Evolutionary conservation across 2,329 filamentous ascomycete genomes (phyloP).

Genomic region (Aspergillus ustus): DNA sequence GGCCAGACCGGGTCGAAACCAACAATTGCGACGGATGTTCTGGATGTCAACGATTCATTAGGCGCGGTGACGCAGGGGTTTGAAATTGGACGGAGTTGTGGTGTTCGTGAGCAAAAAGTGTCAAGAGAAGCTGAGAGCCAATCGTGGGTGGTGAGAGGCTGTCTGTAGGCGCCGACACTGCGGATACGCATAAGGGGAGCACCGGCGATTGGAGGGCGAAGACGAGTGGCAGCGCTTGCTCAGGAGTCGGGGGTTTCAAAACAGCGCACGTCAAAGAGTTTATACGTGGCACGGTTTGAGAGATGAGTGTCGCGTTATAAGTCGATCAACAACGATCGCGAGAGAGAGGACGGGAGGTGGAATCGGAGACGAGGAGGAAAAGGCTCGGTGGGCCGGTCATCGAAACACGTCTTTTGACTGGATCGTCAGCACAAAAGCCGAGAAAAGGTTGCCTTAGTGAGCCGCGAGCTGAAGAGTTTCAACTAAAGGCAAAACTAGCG

Average conservation of each 20-base stretch:
- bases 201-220: constrained; percentile 18
- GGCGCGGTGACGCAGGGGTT: constrained; percentile 24
- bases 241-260: constrained; percentile 20
- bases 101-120: constrained; percentile 16
- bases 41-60: constrained; percentile 28
- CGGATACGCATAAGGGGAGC: constrained; percentile 19
- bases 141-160: constrained; percentile 18
- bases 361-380: constrained; percentile 8
- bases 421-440: background rate
- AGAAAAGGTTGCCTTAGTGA: background rate
- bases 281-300: constrained; percentile 21
- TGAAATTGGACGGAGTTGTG: constrained; percentile 24
- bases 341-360: constrained; percentile 1
- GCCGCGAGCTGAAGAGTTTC: background rate
- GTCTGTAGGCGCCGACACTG: constrained; percentile 29
- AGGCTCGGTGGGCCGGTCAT: constrained; percentile 7
- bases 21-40: constrained; percentile 14
- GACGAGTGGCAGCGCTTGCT: constrained; percentile 26
- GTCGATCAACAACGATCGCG: constrained; percentile 5
- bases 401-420: constrained; percentile 1
- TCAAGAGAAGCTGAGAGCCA: constrained; percentile 20
- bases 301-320: constrained; percentile 15
- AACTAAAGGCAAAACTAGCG: constrained; percentile 1
- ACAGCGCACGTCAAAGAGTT: constrained; percentile 17
- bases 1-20: constrained; percentile 20